Conservation (phyloP, 2,329 filamentous ascomycete genomes). For the Cryphonectria japonica region DNA sequence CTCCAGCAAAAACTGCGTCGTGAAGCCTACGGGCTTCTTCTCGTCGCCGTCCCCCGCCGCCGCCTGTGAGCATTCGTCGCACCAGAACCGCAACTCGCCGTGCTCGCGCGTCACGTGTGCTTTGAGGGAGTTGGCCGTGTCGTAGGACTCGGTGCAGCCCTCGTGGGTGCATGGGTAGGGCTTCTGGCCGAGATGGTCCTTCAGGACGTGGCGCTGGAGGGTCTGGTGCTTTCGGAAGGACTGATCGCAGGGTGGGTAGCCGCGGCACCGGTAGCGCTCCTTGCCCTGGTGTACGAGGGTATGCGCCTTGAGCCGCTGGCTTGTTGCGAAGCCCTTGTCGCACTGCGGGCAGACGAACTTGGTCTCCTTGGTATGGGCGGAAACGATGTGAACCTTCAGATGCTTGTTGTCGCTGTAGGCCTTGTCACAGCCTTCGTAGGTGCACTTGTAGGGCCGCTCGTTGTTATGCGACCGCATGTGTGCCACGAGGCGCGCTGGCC, state of each 20-base stretch:
- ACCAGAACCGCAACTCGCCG: conserved; percentile 72
- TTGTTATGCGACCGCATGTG: conserved; percentile 86
- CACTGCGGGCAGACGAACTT: conserved; percentile 76
- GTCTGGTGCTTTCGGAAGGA: conserved; percentile 88
- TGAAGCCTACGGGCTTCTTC: conserved; percentile 62
- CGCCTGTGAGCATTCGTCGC: conserved; percentile 65
- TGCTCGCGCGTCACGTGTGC: conserved; percentile 74
- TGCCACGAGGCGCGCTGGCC: conserved; percentile 71
- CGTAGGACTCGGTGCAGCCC: conserved; percentile 70
- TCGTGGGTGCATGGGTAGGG: conserved; percentile 70
- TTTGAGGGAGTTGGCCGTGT: conserved; percentile 71
- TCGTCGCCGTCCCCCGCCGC: conserved; percentile 44
- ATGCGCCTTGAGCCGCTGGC: conserved; percentile 77
- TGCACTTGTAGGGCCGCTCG: conserved; percentile 78
- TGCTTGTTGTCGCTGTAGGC: conserved; percentile 86
- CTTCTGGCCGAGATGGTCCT: conserved; percentile 72
- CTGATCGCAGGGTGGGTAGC: conserved; percentile 70
- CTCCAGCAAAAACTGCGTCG: conserved; percentile 72
- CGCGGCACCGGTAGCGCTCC: conserved; percentile 75
- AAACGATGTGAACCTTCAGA: conserved; percentile 82
- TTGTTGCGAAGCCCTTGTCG: conserved; percentile 79
- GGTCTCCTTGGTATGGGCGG: conserved; percentile 73
- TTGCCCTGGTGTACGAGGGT: conserved; percentile 76
- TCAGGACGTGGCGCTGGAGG: conserved; percentile 78
- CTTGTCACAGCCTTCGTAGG: conserved; percentile 73